Conservation (phyloP, 2,329 filamentous ascomycete genomes). For the Cercospora janseana region DNA sequence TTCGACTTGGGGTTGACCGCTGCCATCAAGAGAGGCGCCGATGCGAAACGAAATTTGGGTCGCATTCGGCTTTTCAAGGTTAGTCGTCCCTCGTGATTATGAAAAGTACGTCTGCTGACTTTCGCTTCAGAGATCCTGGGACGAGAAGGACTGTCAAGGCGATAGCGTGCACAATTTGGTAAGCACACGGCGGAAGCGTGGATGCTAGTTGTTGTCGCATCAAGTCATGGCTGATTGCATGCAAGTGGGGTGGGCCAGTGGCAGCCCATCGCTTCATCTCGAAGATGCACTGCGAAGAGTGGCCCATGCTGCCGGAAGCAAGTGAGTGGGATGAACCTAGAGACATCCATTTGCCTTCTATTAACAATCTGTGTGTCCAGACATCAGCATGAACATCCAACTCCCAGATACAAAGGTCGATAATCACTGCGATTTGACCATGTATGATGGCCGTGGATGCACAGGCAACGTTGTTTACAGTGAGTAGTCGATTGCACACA, state of each 20-base stretch:
- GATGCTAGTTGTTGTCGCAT: too few relatives aligned
- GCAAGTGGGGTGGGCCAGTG: not conserved
- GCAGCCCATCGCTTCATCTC: not conserved
- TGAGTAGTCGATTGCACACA: not conserved
- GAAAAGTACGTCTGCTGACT: too few relatives aligned
- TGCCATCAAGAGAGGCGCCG: not conserved
- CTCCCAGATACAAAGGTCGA: conserved; percentile 4
- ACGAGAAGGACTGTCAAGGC: not conserved
- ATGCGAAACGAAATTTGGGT: not conserved
- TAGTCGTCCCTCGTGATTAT: too few relatives aligned
- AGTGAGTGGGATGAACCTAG: not conserved
- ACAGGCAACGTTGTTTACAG: conserved; percentile 2
- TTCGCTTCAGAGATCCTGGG: not conserved
- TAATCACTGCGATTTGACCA: conserved; percentile 1
- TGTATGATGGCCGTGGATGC: not conserved
- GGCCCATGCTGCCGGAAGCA: conserved; percentile 2
- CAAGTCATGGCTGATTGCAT: not conserved
- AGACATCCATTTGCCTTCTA: not conserved
- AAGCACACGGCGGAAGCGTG: too few relatives aligned
- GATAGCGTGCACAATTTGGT: not conserved
- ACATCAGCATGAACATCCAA: conserved; percentile 1
- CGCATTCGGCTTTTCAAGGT: not conserved
- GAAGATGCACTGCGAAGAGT: not conserved
- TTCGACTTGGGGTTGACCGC: too few relatives aligned
- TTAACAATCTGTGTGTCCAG: not conserved